A percentile compares a stretch with the other conserved stretches of the same genome.
Conservation (phyloP, 208 protist genomes). For the Trypanosoma platydactyli region DNA sequence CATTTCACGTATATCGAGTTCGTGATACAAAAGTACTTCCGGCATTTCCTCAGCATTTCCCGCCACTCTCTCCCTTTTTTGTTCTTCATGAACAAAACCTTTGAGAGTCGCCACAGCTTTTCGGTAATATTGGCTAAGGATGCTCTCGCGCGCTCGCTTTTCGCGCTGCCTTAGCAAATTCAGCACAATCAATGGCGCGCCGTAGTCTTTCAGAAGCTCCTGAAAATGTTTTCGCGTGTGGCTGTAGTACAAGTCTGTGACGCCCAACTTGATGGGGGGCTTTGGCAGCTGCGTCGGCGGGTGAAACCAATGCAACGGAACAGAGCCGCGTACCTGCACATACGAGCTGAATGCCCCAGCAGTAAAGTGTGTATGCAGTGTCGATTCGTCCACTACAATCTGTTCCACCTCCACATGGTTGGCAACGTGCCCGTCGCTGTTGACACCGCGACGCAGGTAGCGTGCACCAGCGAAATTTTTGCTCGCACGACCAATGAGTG, state of each 20-base stretch:
- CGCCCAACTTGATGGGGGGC: constrained; percentile 79
- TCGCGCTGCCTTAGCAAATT: constrained; percentile 92
- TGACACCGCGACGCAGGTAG: constrained; percentile 95
- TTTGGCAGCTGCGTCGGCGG: constrained; percentile 64
- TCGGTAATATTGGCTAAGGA: constrained; percentile 75
- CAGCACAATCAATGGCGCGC: constrained; percentile 88
- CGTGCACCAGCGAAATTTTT: constrained; percentile 93
- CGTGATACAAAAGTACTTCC: constrained; percentile 69
- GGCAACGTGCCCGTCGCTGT: constrained; percentile 71
- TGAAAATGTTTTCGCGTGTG: constrained; percentile 91
- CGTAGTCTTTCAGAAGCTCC: constrained; percentile 89
- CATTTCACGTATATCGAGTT: constrained; percentile 80
- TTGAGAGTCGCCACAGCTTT: constrained; percentile 57
- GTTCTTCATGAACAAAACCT: constrained; percentile 3
- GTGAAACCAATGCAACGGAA: constrained; percentile 88
- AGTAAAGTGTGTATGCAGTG: constrained; percentile 20
- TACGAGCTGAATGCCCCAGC: constrained; percentile 54
- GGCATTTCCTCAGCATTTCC: constrained; percentile 13
- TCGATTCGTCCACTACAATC: constrained; percentile 72
- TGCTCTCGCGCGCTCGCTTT: constrained; percentile 82
- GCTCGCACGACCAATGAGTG: constrained; percentile 92
- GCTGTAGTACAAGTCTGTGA: constrained; percentile 41
- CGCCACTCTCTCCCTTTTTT: constrained; percentile 20
- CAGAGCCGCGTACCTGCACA: constrained; percentile 85
- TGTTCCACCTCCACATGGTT: constrained; percentile 92